Evolutionary conservation across 768 basidiomycete species (phyloP).

Genomic region (Pleurotus tuoliensis): DNA sequence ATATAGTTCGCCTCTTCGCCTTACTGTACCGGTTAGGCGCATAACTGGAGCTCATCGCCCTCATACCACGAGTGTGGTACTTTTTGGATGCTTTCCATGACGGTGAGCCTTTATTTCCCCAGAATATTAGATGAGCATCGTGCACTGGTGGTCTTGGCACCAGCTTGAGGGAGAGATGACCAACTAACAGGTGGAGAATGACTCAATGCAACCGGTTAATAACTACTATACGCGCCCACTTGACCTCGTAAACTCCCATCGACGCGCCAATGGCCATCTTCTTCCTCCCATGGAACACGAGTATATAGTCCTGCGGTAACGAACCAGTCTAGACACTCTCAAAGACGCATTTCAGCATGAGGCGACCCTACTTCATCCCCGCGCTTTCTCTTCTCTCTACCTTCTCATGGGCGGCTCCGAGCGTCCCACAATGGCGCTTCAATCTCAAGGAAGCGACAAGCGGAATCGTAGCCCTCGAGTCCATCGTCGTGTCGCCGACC

Average conservation of each 20-base stretch:
- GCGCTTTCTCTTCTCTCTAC: background rate
- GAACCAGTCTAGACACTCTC: too few species aligned
- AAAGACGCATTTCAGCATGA: background rate
- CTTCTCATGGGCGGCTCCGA: conserved; percentile 7
- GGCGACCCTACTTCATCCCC: background rate
- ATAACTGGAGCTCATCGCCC: background rate
- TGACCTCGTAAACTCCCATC: background rate
- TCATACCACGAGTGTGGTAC: background rate
- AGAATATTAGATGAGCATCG: background rate
- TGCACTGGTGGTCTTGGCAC: background rate
- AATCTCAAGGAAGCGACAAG: conserved; percentile 19
- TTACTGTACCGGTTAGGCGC: background rate
- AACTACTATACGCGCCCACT: background rate
- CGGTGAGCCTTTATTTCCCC: background rate
- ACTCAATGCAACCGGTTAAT: background rate
- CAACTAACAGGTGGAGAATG: background rate
- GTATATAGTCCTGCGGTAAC: too few species aligned
- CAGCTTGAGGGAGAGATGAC: background rate
- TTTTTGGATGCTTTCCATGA: background rate
- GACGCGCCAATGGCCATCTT: too few species aligned
- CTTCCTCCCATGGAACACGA: too few species aligned
- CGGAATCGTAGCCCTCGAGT: conserved; percentile 21
- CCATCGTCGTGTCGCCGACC: conserved; percentile 23
- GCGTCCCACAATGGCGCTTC: conserved; percentile 17
- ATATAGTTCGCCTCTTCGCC: too few species aligned